These are phyloP conservation scores for Aegilops speltoides DNA, from an alignment of 176 grass and related monocot genomes.

Conservation along the genomic window DNA sequence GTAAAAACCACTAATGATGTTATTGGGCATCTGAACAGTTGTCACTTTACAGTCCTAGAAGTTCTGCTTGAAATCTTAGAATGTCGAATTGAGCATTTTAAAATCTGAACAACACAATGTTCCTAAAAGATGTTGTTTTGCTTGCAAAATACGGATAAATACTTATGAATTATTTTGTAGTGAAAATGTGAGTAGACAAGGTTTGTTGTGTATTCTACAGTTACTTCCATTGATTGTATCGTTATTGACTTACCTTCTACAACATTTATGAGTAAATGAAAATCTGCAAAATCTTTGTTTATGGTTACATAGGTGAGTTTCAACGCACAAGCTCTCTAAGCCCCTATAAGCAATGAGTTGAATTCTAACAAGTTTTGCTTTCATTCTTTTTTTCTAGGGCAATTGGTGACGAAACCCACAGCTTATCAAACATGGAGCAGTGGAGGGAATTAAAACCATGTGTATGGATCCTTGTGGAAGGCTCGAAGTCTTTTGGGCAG, in stretches of 20 bases:
- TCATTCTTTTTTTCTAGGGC: slow-evolving; percentile 51
- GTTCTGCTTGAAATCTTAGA: not conserved
- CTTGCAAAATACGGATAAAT: not conserved
- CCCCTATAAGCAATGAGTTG: not conserved
- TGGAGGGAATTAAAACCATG: slow-evolving; percentile 55
- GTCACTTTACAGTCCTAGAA: not conserved
- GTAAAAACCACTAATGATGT: not conserved
- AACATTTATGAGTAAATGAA: slow-evolving; percentile 93
- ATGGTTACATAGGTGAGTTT: slow-evolving; percentile 65
- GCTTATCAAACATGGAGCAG: slow-evolving; percentile 77
- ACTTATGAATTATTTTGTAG: not conserved
- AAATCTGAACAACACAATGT: not conserved
- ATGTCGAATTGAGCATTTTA: not conserved
- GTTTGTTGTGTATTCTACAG: not conserved
- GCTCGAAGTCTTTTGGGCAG: slow-evolving; percentile 89
- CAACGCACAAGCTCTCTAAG: not conserved
- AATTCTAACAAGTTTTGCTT: slow-evolving; percentile 12
- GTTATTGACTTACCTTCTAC: slow-evolving; percentile 22
- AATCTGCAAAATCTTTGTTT: slow-evolving; percentile 85
- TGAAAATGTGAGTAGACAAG: not conserved
- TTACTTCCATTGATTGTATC: not conserved
- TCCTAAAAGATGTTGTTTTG: not conserved
- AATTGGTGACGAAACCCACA: slow-evolving; percentile 90
- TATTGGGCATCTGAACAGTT: not conserved
- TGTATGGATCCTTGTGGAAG: slow-evolving; percentile 93